Evolutionary conservation across 192 early-diverging fungal species (phyloP).

Genomic region (Coemansia pectinata): DNA sequence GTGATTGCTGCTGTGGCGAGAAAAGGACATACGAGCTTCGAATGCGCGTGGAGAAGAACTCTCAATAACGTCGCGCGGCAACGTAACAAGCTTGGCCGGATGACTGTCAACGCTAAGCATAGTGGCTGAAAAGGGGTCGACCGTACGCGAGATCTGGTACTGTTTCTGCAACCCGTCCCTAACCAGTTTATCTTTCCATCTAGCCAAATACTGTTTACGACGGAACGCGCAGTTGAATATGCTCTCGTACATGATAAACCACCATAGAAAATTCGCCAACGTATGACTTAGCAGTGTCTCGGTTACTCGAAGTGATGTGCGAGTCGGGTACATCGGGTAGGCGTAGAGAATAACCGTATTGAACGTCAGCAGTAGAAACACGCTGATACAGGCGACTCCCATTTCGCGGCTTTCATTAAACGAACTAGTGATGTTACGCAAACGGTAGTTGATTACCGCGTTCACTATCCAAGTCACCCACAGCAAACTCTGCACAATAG

Average conservation of each 20-base stretch:
- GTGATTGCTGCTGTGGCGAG: constrained; percentile 14
- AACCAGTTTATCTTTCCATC: constrained; percentile 50
- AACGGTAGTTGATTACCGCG: constrained; percentile 34
- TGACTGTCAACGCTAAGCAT: constrained; percentile 32
- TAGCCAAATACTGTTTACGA: constrained; percentile 27
- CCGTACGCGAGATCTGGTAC: constrained; percentile 46
- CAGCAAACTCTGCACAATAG: constrained; percentile 37
- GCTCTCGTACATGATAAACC: constrained; percentile 55
- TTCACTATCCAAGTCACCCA: constrained; percentile 48
- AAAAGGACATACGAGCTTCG: constrained; percentile 43
- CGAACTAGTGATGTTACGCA: constrained; percentile 54
- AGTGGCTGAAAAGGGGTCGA: constrained; percentile 42
- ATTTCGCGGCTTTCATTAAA: constrained; percentile 55
- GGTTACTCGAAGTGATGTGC: constrained; percentile 11
- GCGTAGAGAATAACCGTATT: constrained; percentile 47
- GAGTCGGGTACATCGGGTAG: constrained; percentile 41
- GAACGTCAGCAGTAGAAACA: constrained; percentile 40
- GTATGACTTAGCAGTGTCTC: constrained; percentile 35
- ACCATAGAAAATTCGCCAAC: constrained; percentile 50
- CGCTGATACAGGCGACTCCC: constrained; percentile 38
- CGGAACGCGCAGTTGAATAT: constrained; percentile 46
- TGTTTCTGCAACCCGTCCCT: constrained; percentile 52
- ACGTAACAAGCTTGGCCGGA: constrained; percentile 22
- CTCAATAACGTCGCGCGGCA: constrained; percentile 27
- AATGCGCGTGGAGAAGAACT: constrained; percentile 18